Percentiles rank a stretch among this genome's conserved stretches.
These are phyloP conservation scores for Karstenula rhodostoma DNA, from an alignment of 2,329 filamentous ascomycete genomes.

Conservation along the genomic window DNA sequence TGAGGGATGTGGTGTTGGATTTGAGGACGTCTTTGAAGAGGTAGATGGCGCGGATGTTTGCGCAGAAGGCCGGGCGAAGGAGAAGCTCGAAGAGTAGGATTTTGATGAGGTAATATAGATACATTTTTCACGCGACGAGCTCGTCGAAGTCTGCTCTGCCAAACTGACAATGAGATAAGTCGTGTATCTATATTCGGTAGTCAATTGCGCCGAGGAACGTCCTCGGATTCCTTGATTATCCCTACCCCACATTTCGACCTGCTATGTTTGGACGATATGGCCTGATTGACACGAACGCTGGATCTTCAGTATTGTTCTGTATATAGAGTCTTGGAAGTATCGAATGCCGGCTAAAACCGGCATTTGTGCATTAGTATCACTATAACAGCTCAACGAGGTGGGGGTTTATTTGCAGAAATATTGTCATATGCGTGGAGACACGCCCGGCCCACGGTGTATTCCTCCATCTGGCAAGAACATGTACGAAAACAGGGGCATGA, in stretches of 20 bases:
- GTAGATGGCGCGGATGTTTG: constrained; percentile 25
- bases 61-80: constrained; percentile 15
- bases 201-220: constrained; percentile 1
- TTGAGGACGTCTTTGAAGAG: constrained; percentile 54
- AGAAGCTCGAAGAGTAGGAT: constrained; percentile 17
- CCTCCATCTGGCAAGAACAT: background rate
- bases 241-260: background rate
- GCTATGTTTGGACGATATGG: background rate
- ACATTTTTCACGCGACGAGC: constrained; percentile 5
- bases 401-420: background rate
- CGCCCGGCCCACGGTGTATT: background rate
- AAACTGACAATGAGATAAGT: background rate
- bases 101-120: constrained; percentile 5
- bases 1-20: constrained; percentile 54
- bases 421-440: background rate
- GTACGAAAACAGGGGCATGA: background rate
- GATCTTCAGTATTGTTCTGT: background rate
- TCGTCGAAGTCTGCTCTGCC: background rate
- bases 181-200: background rate
- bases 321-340: background rate
- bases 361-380: background rate
- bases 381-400: background rate
- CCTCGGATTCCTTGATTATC: background rate
- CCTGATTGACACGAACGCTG: background rate
- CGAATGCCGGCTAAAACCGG: constrained; percentile 3